Evolutionary conservation across 2,329 filamentous ascomycete species (phyloP).

Genomic region (Xylariales sp.): DNA sequence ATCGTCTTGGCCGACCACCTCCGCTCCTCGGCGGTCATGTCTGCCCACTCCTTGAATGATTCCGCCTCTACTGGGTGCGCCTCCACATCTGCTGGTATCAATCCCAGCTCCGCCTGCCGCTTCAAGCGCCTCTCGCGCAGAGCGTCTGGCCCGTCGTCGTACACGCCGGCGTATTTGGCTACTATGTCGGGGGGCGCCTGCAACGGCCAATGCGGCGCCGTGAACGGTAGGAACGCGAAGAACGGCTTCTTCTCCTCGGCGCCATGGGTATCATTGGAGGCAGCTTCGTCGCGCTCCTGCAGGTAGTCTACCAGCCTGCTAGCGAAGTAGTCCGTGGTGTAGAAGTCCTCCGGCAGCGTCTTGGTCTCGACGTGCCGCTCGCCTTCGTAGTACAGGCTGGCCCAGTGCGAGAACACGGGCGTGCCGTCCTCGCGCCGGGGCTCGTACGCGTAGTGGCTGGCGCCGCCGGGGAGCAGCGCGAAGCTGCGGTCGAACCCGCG

Average conservation of each 20-base stretch:
- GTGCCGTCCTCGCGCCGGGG: constrained; percentile 35
- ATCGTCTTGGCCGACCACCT: constrained; percentile 23
- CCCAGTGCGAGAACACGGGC: constrained; percentile 32
- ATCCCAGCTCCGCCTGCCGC: constrained; percentile 36
- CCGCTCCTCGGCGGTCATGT: constrained; percentile 37
- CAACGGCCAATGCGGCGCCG: constrained; percentile 49
- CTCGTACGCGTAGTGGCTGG: constrained; percentile 50
- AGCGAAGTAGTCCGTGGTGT: constrained; percentile 49
- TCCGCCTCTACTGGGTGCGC: constrained; percentile 45
- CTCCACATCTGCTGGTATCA: constrained; percentile 40
- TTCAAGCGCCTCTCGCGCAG: constrained; percentile 49
- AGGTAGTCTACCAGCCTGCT: constrained; percentile 49
- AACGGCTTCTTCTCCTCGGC: constrained; percentile 32
- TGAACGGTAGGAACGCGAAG: constrained; percentile 43
- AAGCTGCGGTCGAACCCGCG: constrained; percentile 57
- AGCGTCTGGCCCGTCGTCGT: constrained; percentile 56
- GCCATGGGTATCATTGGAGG: too few species aligned
- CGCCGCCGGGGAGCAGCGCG: constrained; percentile 56
- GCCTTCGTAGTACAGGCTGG: constrained; percentile 32
- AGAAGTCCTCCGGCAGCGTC: constrained; percentile 35
- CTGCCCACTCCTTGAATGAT: constrained; percentile 42
- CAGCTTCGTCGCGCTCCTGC: constrained; percentile 37
- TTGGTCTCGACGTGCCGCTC: constrained; percentile 31
- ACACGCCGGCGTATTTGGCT: constrained; percentile 53
- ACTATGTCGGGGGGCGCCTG: constrained; percentile 45